Base-by-base conservation (phyloP, 2,329 filamentous ascomycete species). In the Epichloe scottii region DNA sequence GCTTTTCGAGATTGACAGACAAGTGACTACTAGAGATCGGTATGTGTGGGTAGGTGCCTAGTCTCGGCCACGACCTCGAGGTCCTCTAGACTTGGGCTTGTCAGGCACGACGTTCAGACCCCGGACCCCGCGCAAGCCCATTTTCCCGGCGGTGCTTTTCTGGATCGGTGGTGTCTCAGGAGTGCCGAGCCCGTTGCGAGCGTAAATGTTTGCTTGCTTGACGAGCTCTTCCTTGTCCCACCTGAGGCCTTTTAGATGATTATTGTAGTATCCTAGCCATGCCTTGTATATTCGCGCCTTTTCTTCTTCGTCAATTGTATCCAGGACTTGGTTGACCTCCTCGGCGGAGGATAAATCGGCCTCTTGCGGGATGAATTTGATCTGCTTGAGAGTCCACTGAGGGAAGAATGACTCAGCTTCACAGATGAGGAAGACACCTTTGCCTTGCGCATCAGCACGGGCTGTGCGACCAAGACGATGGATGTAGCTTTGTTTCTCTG, bases 381-480 rank as follows among this genome's bases (percentile, higher is more conserved):
- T 77, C 30, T 76, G 73, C 56, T 73, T 74, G 33, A 78, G 66
- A 3, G 74, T 72, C 58, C 68, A 74, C 38, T 66, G 66, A 1
- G 73, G 66, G 60, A 81, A 79, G 55, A 68, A 68, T 0, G 66
- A 56, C 59, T 86, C 81, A 2, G 66, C 62, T 3, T 74, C 63
- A 34, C 75, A 68, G 26, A 84, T 62, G 47, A 86, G 67, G 34
- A 85, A 68, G 62, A 81, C 78, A 38, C 81, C 82, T 46, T 80
- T 75, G 43, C 82, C 81, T 34, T 76, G 73, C 49, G 81, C 81
- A 46, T 77, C 76, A n/a, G 79, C 79, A 51, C 82, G 79, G 5
- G 76, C 81, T 2, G 82, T 85, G 45, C 82, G 80, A 49, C 82
- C 82, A 12, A 85, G 71, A 41, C 82, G 79, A 62, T 85, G 82